Percentiles rank a stretch among this genome's conserved stretches.
Conservation (phyloP, 106 monocot genomes). For the Xerophyta viscosa region DNA sequence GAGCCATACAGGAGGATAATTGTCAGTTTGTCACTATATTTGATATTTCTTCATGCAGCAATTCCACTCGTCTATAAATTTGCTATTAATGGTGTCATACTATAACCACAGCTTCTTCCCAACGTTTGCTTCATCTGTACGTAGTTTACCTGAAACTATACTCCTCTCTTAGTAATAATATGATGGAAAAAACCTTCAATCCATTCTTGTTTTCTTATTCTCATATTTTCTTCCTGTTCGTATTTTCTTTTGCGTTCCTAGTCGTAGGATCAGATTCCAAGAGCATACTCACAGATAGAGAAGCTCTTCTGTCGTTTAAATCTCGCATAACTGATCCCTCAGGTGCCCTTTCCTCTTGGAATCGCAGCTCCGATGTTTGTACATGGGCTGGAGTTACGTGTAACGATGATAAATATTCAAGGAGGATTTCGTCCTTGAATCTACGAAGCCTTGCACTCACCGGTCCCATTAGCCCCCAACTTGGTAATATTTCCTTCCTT, state of each 20-base stretch:
- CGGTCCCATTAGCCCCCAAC: constrained; percentile 18
- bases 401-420: not conserved
- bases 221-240: not conserved
- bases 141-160: no score
- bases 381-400: constrained; percentile 24
- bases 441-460: constrained; percentile 15
- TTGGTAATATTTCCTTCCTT: constrained; percentile 29
- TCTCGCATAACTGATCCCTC: constrained; percentile 26
- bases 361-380: constrained; percentile 18
- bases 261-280: not conserved
- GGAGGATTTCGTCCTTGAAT: constrained; percentile 15
- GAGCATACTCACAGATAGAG: constrained; percentile 4
- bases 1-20: no score
- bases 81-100: no score
- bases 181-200: no score
- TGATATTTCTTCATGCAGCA: no score
- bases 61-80: no score
- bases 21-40: no score
- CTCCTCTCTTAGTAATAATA: no score
- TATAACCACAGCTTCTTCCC: no score
- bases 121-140: no score
- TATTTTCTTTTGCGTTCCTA: not conserved
- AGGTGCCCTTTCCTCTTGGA: constrained; percentile 21
- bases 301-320: constrained; percentile 23
- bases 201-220: not conserved